Evolutionary conservation across 495 filamentous ascomycete genomes (phyloP).

Genomic region (Copromyces sp.): DNA sequence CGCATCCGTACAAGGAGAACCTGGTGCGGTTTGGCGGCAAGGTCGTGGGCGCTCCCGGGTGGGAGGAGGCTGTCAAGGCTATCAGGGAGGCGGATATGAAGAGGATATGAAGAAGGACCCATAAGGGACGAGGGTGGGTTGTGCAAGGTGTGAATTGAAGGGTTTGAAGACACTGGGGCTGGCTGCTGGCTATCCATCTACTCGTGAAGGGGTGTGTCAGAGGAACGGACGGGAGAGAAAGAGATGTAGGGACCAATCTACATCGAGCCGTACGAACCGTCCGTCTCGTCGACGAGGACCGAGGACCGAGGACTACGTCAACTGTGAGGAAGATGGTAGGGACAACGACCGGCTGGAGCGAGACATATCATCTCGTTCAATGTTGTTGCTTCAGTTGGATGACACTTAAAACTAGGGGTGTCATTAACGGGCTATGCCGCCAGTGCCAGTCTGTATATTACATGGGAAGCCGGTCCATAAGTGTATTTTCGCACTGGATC

Average conservation of each 20-base stretch:
- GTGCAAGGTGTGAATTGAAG: not conserved
- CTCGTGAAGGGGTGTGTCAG: not conserved
- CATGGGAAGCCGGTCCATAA: not conserved
- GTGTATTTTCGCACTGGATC: not conserved
- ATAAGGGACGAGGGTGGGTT: too few species aligned
- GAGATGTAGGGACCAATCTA: not conserved
- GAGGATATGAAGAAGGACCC: constrained; percentile 22
- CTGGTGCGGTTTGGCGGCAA: constrained; percentile 60
- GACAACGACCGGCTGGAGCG: not conserved
- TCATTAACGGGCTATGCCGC: not conserved
- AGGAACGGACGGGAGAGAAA: not conserved
- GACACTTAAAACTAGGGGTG: not conserved
- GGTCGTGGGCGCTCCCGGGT: constrained; percentile 37
- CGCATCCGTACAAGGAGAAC: constrained; percentile 87
- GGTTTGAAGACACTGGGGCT: not conserved
- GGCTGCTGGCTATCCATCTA: not conserved
- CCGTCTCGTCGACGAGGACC: not conserved
- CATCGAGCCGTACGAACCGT: not conserved
- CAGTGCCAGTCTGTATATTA: not conserved
- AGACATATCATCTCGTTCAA: not conserved
- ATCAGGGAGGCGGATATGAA: constrained; percentile 30
- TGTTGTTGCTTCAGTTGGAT: not conserved
- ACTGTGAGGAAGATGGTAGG: not conserved
- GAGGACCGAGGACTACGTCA: not conserved
- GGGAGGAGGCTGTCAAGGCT: constrained; percentile 30